Evolutionary conservation across 1,284 basidiomycete species (phyloP), one percentile per base, ranked within the genome.

Genomic region (Pascua sp.): DNA sequence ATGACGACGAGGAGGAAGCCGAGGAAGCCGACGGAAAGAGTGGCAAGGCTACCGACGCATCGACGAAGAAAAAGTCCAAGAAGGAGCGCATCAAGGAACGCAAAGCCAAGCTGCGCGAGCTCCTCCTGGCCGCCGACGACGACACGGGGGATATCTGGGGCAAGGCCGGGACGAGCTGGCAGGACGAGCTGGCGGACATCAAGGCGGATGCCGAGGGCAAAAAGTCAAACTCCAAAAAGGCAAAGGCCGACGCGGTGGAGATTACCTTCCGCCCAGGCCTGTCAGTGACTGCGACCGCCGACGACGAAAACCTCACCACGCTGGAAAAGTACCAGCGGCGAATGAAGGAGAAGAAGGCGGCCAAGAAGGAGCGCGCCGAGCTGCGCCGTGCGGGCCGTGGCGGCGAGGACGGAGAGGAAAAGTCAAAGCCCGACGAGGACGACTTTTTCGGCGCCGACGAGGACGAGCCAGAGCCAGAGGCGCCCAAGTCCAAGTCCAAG

Each of bases 231-330:
- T 43, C 32, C 47, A 60, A 63, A 39, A 63, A 63, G 53, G 54
- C 49, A 10, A 55, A 63, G 45, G 66, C 49, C 60, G 67, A 57
- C 9, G 90, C 91, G 59, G 89, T 97, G 86, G 88, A 96, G 78
- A 89, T 98, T 68, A 96, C 92, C 1, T 97, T 98, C 75, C 86
- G 84, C 17, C 90, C 93, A 1, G 94, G 86, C 7, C 79, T 97
- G 46, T 86, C 80, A 57, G 61, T 43, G 13, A 55, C 40, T 12
- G 67, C 82, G 62, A 80, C 78, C 13, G 76, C 75, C n/a, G 71
- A 64, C 12, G 77, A 73, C 24, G 76, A 83, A 56, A 84, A 90
- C 24, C 85, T 93, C 78, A 95, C 89, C 10, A 89, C 90, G 4
- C 77, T 96, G 41, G 90, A 81, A 62, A 71, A 67, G 70, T 96